Evolutionary conservation across 331 rosid species (phyloP).

Genomic region (Malus hybrid): DNA sequence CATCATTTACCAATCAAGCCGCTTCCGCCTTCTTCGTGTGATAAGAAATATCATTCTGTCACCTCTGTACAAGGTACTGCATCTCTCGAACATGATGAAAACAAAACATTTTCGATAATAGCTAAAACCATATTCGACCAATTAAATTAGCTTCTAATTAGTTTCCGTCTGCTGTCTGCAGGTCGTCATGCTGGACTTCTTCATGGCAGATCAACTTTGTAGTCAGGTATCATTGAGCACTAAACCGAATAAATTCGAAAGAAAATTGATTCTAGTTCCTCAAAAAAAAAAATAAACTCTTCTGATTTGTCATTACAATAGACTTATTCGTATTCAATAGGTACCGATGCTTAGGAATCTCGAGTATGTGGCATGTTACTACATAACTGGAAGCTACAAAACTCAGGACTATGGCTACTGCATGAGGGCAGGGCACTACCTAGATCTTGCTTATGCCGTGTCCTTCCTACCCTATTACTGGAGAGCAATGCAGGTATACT

Average conservation of each 20-base stretch:
- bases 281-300: not conserved
- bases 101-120: not conserved
- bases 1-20: conserved; percentile 72
- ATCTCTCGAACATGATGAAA: conserved; percentile 3
- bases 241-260: not conserved
- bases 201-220: conserved; percentile 99
- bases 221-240: conserved; percentile 66
- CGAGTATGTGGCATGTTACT: conserved; percentile 82
- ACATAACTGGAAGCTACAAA: conserved; percentile 95
- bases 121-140: not conserved
- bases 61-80: conserved; percentile 86
- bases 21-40: conserved; percentile 64
- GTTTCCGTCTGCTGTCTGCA: conserved; percentile 12
- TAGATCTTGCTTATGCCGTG: conserved; percentile 84
- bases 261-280: not conserved
- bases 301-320: not conserved
- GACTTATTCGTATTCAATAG: conserved; percentile 22
- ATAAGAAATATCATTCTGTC: conserved; percentile 83
- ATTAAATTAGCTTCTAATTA: not conserved
- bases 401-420: conserved; percentile 81
- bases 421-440: conserved; percentile 63
- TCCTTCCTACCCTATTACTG: conserved; percentile 95
- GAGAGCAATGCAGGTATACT: conserved; percentile 97
- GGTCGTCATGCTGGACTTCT: conserved; percentile 99
- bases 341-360: conserved; percentile 89